phyloP scores from a whole-genome alignment of 2,329 filamentous ascomycete species.

The Kalaharituber pfeilii region DNA sequence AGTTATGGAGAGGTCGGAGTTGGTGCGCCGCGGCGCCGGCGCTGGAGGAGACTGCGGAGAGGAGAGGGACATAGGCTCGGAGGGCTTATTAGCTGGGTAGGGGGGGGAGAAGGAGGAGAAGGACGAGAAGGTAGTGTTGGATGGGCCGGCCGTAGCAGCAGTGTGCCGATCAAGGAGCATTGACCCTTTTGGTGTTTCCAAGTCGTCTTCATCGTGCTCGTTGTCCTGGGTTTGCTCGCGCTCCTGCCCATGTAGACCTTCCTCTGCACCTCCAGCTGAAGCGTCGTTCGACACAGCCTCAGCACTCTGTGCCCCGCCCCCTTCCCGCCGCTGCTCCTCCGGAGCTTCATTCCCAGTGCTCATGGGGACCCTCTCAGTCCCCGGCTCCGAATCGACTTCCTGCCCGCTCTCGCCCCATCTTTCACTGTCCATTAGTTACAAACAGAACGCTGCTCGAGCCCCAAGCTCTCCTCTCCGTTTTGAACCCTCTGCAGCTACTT shows the following conservation, averaged over 20 bases:
- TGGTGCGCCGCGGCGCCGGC: neutral
- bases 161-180: neutral
- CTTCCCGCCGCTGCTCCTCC: neutral
- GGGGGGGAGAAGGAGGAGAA: too few species aligned
- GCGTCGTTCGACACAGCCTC: neutral
- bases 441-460: too few species aligned
- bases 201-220: neutral
- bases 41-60: neutral
- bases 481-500: too few species aligned
- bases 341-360: neutral
- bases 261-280: neutral
- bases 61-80: neutral
- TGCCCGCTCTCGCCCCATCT: too few species aligned
- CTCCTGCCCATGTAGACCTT: too few species aligned
- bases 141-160: neutral
- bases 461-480: too few species aligned
- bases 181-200: neutral
- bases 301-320: neutral
- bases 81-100: neutral
- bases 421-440: too few species aligned
- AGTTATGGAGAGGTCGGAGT: conserved; percentile 2
- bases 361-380: neutral
- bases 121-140: too few species aligned
- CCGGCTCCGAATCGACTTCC: too few species aligned
- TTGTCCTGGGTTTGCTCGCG: neutral